Evolutionary conservation across 192 early-diverging fungal genomes (phyloP).

Genomic region (Coemansia sp.): DNA sequence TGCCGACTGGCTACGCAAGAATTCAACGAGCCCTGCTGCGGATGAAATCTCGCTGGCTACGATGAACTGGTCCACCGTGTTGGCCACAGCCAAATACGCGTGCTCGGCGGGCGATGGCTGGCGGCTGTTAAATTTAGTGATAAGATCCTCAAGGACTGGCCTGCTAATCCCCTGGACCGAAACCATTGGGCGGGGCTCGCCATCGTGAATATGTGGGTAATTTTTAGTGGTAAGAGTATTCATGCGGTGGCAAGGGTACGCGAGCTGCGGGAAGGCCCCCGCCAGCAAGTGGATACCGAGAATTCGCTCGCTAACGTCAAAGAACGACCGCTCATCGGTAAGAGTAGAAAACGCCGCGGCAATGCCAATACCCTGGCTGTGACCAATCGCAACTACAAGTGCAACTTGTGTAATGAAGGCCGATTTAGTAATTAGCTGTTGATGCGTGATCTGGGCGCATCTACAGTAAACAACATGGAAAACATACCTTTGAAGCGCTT

Average conservation of each 20-base stretch:
- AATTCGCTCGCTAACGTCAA: slow-evolving; percentile 72
- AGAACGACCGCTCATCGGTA: slow-evolving; percentile 76
- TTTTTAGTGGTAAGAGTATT: not conserved
- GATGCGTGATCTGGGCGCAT: not conserved
- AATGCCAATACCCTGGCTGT: slow-evolving; percentile 87
- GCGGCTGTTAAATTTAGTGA: slow-evolving; percentile 18
- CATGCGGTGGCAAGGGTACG: slow-evolving; percentile 16
- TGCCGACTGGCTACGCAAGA: slow-evolving; percentile 13
- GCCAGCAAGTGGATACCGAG: slow-evolving; percentile 81
- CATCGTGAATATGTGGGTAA: not conserved
- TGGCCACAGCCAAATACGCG: slow-evolving; percentile 26
- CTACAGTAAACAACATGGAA: not conserved
- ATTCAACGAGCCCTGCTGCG: slow-evolving; percentile 7
- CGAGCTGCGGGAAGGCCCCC: slow-evolving; percentile 78
- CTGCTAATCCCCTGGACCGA: slow-evolving; percentile 19
- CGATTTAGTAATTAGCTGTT: not conserved
- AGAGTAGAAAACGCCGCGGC: slow-evolving; percentile 82
- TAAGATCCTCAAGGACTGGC: slow-evolving; percentile 1
- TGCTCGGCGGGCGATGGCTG: not conserved
- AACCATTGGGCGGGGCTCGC: slow-evolving; percentile 10
- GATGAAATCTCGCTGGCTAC: slow-evolving; percentile 16
- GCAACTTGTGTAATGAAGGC: not conserved
- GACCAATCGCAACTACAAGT: slow-evolving; percentile 63
- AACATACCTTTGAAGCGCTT: slow-evolving; percentile 34
- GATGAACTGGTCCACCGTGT: slow-evolving; percentile 20